phyloP scores from a whole-genome alignment of 148 eudicot species.

The Heliosperma pusillum region DNA sequence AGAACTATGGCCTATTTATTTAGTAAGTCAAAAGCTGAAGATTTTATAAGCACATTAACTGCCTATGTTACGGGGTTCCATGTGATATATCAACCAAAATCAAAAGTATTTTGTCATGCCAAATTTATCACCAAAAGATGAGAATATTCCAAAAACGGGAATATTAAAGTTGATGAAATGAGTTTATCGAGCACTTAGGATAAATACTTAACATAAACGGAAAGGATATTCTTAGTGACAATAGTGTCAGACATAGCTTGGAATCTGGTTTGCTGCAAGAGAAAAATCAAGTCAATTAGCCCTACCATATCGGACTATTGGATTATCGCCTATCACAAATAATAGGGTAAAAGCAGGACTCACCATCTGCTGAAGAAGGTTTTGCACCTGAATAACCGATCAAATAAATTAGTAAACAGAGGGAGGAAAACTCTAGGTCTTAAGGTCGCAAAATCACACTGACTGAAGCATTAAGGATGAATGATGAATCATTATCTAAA shows the following conservation, averaged over 20 bases:
- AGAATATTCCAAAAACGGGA: not conserved
- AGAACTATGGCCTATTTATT: not conserved
- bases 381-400: slow-evolving; percentile 44
- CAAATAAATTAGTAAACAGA: slow-evolving; percentile 8
- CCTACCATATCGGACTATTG: not conserved
- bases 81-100: not conserved
- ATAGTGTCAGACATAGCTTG: slow-evolving; percentile 57
- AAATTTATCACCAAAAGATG: not conserved
- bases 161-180: not conserved
- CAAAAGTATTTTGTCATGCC: not conserved
- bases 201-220: not conserved
- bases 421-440: not conserved
- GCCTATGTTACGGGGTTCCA: not conserved
- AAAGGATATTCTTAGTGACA: slow-evolving; percentile 61
- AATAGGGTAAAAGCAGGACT: slow-evolving; percentile 8
- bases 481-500: not conserved
- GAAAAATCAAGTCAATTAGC: slow-evolving; percentile 8
- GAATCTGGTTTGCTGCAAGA: slow-evolving; percentile 52
- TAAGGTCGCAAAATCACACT: too few relatives aligned
- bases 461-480: too few relatives aligned
- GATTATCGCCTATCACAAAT: not conserved
- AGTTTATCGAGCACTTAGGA: not conserved
- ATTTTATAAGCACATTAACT: too few relatives aligned
- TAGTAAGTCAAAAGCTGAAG: not conserved
- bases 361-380: slow-evolving; percentile 60